A percentile compares a stretch with the other conserved stretches of the same genome.
These are phyloP conservation scores for Crassisporium funariophilum DNA, from an alignment of 768 basidiomycete genomes.

Conservation along the genomic window DNA sequence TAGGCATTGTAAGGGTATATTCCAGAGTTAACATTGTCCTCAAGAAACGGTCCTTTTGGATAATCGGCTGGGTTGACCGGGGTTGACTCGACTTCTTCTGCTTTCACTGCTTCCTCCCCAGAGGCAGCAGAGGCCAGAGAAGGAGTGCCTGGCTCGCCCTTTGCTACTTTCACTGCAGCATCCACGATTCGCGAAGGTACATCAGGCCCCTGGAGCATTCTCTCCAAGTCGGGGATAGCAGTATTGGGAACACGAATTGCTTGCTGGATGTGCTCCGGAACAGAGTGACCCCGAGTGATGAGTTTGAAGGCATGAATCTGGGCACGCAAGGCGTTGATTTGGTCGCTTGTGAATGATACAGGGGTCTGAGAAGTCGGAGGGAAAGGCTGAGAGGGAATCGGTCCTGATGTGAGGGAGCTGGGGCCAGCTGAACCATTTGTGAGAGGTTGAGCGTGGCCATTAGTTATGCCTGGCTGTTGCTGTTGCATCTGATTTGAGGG, in stretches of 20 bases:
- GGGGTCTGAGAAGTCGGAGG: conserved; percentile 67
- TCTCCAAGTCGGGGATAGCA: conserved; percentile 64
- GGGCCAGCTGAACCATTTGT: conserved; percentile 44
- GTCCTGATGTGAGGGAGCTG: conserved; percentile 48
- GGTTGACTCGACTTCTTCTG: conserved; percentile 52
- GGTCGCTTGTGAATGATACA: conserved; percentile 77
- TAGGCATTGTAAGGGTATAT: conserved; percentile 95
- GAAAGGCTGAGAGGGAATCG: conserved; percentile 49
- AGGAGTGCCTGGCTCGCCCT: conserved; percentile 44
- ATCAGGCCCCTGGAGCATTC: conserved; percentile 61
- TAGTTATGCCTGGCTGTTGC: conserved; percentile 38
- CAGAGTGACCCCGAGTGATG: conserved; percentile 62
- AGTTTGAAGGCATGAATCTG: conserved; percentile 85
- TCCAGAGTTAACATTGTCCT: conserved; percentile 76
- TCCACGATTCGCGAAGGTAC: conserved; percentile 67
- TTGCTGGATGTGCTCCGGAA: conserved; percentile 71
- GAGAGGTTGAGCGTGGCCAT: conserved; percentile 50
- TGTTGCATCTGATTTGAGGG: conserved; percentile 34
- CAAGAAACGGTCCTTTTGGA: conserved; percentile 75
- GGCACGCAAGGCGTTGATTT: conserved; percentile 73
- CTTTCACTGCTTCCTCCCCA: conserved; percentile 49
- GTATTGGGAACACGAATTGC: conserved; percentile 67
- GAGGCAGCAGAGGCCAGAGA: conserved; percentile 26
- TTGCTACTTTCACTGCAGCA: conserved; percentile 72
- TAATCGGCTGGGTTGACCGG: conserved; percentile 57